Percentiles rank a stretch among this genome's conserved stretches.
Conservation (phyloP, 345 rosid species). For the Boechera retrofracta region DNA sequence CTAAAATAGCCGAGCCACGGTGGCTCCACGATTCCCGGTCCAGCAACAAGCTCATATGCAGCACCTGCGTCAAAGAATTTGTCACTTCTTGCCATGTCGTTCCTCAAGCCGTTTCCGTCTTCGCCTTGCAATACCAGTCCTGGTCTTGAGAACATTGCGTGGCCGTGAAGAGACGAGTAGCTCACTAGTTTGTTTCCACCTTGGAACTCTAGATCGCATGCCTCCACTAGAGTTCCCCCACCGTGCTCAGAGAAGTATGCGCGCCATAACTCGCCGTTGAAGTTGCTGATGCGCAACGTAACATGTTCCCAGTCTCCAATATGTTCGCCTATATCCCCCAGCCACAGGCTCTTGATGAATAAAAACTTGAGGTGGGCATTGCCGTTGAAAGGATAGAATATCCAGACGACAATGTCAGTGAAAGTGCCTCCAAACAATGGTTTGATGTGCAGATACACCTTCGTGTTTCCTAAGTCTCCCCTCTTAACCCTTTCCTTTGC, state of each 20-base stretch:
- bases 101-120: conserved; percentile 61
- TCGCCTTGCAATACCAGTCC: conserved; percentile 76
- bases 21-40: conserved; percentile 49
- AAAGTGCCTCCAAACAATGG: conserved; percentile 83
- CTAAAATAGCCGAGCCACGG: conserved; percentile 70
- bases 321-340: conserved; percentile 76
- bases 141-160: conserved; percentile 70
- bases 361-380: conserved; percentile 68
- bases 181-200: conserved; percentile 60
- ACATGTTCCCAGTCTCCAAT: conserved; percentile 94
- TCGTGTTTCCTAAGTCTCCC: conserved; percentile 58
- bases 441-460: conserved; percentile 70
- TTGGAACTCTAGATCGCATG: conserved; percentile 67
- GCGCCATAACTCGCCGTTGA: conserved; percentile 63
- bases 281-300: conserved; percentile 84
- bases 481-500: conserved; percentile 61
- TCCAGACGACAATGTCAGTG: conserved; percentile 76
- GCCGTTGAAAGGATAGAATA: conserved; percentile 86
- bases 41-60: conserved; percentile 51
- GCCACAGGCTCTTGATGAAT: conserved; percentile 48
- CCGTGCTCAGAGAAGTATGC: conserved; percentile 73
- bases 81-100: conserved; percentile 70
- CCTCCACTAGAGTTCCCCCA: conserved; percentile 62
- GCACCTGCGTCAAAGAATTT: conserved; percentile 51
- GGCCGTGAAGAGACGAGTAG: conserved; percentile 74